Conservation (phyloP, 441 rosid genomes). For the Bruguiera hainesii region DNA sequence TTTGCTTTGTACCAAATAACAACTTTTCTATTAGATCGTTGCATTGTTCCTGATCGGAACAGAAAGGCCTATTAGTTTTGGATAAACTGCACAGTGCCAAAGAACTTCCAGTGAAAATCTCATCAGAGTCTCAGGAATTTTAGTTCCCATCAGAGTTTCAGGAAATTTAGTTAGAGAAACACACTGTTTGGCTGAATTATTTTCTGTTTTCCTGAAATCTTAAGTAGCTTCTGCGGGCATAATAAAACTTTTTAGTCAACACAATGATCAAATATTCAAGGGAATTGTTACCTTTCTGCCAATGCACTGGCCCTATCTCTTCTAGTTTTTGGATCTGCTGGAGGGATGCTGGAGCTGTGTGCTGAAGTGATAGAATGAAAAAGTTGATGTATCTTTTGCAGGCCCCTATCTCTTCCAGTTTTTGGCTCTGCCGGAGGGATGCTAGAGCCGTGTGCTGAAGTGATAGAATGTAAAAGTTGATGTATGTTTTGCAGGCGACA, state of each 20-base stretch:
- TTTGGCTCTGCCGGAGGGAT: neutral
- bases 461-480: neutral
- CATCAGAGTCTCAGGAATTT: neutral
- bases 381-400: neutral
- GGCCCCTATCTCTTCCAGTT: neutral
- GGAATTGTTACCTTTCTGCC: neutral
- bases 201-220: neutral
- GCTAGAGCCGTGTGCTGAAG: neutral
- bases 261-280: neutral
- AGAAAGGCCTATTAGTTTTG: no score
- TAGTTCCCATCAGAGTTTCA: no score
- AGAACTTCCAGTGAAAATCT: neutral
- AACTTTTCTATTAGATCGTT: neutral
- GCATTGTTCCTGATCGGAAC: neutral
- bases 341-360: neutral
- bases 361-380: neutral
- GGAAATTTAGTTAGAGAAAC: neutral
- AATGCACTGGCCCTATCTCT: neutral
- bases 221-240: no score
- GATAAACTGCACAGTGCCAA: neutral
- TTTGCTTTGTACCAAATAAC: neutral
- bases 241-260: no score
- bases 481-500: conserved; percentile 1
- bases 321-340: neutral
- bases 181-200: neutral